Evolutionary conservation across 306 rosid species (phyloP).

Genomic region (Lotus japonicus): DNA sequence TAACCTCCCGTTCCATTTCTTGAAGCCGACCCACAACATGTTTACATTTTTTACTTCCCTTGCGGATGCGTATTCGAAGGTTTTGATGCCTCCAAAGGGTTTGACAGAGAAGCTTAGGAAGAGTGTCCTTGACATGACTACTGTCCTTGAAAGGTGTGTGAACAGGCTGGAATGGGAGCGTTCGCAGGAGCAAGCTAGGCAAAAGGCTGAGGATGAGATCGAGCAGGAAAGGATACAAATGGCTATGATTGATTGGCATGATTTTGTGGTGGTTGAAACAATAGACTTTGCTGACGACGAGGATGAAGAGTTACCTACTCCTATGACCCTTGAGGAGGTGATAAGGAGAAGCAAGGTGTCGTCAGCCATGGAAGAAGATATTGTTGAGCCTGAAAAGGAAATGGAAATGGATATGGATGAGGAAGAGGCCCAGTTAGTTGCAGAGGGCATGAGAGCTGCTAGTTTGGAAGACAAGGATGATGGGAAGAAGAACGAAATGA

Average conservation of each 20-base stretch:
- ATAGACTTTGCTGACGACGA: slow-evolving; percentile 95
- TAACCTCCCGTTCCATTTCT: slow-evolving; percentile 85
- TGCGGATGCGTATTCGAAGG: slow-evolving; percentile 91
- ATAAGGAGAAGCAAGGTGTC: slow-evolving; percentile 83
- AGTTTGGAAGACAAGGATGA: slow-evolving; percentile 63
- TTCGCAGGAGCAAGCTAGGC: slow-evolving; percentile 94
- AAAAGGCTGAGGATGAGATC: slow-evolving; percentile 88
- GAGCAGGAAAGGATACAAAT: slow-evolving; percentile 88
- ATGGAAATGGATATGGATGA: slow-evolving; percentile 98
- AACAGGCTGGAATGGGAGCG: slow-evolving; percentile 93
- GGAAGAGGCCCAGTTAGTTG: slow-evolving; percentile 91
- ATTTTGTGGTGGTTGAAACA: slow-evolving; percentile 91
- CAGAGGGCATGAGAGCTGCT: slow-evolving; percentile 81
- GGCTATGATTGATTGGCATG: slow-evolving; percentile 99
- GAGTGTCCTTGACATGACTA: slow-evolving; percentile 78
- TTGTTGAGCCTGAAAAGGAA: slow-evolving; percentile 76
- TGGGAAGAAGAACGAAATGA: slow-evolving; percentile 52
- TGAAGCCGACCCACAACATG: slow-evolving; percentile 95
- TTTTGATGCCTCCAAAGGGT: slow-evolving; percentile 86
- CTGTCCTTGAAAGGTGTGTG: slow-evolving; percentile 84
- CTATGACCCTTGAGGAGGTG: slow-evolving; percentile 93
- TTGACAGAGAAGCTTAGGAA: slow-evolving; percentile 73
- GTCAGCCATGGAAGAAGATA: slow-evolving; percentile 62
- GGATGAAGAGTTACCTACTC: slow-evolving; percentile 92
- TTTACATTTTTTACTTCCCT: slow-evolving; percentile 91